A percentile compares a stretch with the other conserved stretches of the same genome.
These are phyloP conservation scores for Nannizziopsis barbatae DNA, from an alignment of 2,329 filamentous ascomycete species.

Conservation along the genomic window DNA sequence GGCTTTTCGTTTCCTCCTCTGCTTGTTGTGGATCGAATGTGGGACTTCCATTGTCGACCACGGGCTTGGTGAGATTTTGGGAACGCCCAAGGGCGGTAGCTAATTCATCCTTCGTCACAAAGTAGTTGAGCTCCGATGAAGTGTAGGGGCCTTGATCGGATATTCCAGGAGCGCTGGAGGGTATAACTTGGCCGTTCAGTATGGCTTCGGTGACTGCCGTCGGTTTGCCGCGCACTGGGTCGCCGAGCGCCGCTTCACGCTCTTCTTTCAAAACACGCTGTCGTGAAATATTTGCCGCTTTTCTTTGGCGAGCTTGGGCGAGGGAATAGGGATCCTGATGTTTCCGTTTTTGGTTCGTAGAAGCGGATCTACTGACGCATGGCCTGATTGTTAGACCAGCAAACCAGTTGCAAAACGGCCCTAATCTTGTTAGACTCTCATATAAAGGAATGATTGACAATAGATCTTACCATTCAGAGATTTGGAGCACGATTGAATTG, in stretches of 20 bases:
- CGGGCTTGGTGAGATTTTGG: conserved; percentile 46
- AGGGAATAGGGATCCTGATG: conserved; percentile 64
- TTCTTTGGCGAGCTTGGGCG: conserved; percentile 71
- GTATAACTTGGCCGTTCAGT: conserved; percentile 41
- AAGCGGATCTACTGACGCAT: conserved; percentile 46
- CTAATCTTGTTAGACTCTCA: conserved; percentile 1
- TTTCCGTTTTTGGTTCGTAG: conserved; percentile 32
- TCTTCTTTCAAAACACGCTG: conserved; percentile 57
- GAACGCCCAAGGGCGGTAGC: conserved; percentile 56
- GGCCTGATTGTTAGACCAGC: conserved; percentile 45
- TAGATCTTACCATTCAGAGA: conserved; percentile 47
- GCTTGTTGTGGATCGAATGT: conserved; percentile 31
- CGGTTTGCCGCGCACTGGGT: conserved; percentile 64
- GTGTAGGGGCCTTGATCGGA: not conserved
- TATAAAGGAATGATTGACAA: not conserved
- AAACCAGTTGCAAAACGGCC: conserved; percentile 30
- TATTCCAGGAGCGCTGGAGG: conserved; percentile 10
- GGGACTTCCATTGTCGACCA: conserved; percentile 23
- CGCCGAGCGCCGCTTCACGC: conserved; percentile 55
- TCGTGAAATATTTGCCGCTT: conserved; percentile 68
- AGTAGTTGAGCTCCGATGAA: conserved; percentile 56
- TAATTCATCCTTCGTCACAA: conserved; percentile 57
- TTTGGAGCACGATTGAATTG: conserved; percentile 49
- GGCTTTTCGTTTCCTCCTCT: conserved; percentile 32
- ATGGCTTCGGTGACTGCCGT: conserved; percentile 81